Evolutionary conservation across 805 yeast species (phyloP), one percentile per base, ranked within the genome.

Genomic region (Kodamaea hsintzibuensis): DNA sequence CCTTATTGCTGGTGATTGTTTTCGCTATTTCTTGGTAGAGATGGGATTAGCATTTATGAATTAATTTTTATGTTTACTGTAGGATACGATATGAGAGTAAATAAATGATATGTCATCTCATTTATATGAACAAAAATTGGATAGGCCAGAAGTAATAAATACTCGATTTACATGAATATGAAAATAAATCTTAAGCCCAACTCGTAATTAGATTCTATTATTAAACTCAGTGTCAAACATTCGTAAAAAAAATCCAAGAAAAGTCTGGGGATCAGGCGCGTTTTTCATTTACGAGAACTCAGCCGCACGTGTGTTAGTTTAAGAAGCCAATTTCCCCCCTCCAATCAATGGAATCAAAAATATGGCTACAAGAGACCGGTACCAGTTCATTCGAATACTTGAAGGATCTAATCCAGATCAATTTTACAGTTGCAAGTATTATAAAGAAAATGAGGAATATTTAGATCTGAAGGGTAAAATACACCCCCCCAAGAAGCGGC

Each of bases 1-100:
- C 64, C 9, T 51, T 67, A 27, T 56, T 68, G 38, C 39, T 48
- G 52, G 42, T 50, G 7, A 37, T 33, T 27, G 68, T 62, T 13
- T 63, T 61, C 45, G 42, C 51, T 16, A 25, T 56, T 17, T 51
- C 56, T 1, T 47, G 50, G 50, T 57, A 50, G 16, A 18, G n/a
- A 22, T 22, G 25, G 33, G 12, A 16, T 19, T 43, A 22, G 30
- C 35, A 30, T 30, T n/a, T 22, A 22, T 22, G 25, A 22, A 6
- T 22, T 22, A 22, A 22, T 22, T 22, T 22, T n/a, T n/a, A n/a
- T n/a, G n/a, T n/a, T n/a, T 22, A 22, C 25, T 22, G 25, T 22
- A 22, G 25, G 25, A 22, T 22, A 22, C 3, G 25, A 22, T 22
- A 22, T 22, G 25, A 22, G 25, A 22, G 6, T 22, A 22, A 22